These are phyloP conservation scores for Populus nigra DNA, from an alignment of 345 rosid species.

Conservation along the genomic window DNA sequence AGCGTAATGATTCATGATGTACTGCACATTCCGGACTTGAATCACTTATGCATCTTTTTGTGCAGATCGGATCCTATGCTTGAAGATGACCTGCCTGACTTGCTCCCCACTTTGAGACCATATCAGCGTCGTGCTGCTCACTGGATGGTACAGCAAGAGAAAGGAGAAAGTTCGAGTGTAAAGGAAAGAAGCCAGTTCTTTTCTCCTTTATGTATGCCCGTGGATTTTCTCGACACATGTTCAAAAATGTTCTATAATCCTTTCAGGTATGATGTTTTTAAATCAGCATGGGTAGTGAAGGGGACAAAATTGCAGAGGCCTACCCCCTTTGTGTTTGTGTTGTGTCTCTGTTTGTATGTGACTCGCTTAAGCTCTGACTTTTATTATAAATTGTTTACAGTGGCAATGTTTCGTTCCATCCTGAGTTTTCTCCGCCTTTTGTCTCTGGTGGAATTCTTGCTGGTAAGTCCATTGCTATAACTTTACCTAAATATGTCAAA, in stretches of 20 bases:
- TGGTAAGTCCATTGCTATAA: conserved; percentile 44
- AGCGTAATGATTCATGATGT: background rate
- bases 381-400: conserved; percentile 44
- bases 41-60: conserved; percentile 16
- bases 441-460: conserved; percentile 96
- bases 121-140: conserved; percentile 91
- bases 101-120: conserved; percentile 80
- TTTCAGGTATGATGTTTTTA: conserved; percentile 59
- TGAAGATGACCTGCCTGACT: conserved; percentile 57
- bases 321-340: background rate
- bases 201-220: conserved; percentile 68
- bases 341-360: background rate
- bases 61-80: conserved; percentile 63
- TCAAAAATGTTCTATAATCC: conserved; percentile 88
- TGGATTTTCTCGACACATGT: conserved; percentile 60
- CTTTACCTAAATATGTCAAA: background rate
- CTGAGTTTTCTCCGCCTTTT: conserved; percentile 49
- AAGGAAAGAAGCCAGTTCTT: conserved; percentile 41
- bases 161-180: conserved; percentile 41
- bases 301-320: background rate
- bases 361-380: conserved; percentile 3
- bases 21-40: background rate
- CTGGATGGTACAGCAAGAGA: conserved; percentile 95
- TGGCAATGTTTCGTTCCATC: conserved; percentile 68
- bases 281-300: background rate